Conservation (phyloP, 2,329 filamentous ascomycete genomes). For the Phialemoniopsis sp. region DNA sequence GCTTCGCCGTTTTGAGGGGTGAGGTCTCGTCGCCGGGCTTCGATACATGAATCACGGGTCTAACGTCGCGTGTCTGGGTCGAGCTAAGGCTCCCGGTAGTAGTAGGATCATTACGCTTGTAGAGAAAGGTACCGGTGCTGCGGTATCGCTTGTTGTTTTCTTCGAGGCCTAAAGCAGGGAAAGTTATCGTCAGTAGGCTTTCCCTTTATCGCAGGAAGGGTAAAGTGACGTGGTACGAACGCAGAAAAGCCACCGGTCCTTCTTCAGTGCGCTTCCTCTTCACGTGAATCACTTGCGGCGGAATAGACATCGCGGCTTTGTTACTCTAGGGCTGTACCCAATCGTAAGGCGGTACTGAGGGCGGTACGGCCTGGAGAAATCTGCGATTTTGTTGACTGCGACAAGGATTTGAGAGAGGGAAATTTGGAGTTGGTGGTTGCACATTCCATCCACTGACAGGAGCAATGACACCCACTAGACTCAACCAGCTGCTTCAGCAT, state of each 20-base stretch:
- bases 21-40: slow-evolving; percentile 29
- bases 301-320: slow-evolving; percentile 43
- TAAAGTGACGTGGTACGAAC: slow-evolving; percentile 33
- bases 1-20: slow-evolving; percentile 10
- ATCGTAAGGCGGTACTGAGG: neutral
- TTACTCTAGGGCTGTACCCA: slow-evolving; percentile 1
- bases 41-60: slow-evolving; percentile 46
- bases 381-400: too few species aligned
- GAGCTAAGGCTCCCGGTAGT: slow-evolving; percentile 13
- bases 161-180: slow-evolving; percentile 40
- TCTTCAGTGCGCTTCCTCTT: slow-evolving; percentile 57
- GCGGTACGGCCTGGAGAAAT: too few species aligned
- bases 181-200: slow-evolving; percentile 1
- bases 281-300: slow-evolving; percentile 55
- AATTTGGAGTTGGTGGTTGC: too few species aligned
- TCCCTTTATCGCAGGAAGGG: too few species aligned
- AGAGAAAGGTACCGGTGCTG: slow-evolving; percentile 42
- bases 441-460: too few species aligned
- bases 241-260: slow-evolving; percentile 50
- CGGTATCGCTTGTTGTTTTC: slow-evolving; percentile 48
- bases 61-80: slow-evolving; percentile 7
- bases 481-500: too few species aligned
- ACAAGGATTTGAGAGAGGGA: too few species aligned
- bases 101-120: slow-evolving; percentile 41
- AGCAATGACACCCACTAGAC: too few species aligned